Evolutionary conservation across 129 eudicot species (phyloP).

Genomic region (Chrysanthemum makinoi): DNA sequence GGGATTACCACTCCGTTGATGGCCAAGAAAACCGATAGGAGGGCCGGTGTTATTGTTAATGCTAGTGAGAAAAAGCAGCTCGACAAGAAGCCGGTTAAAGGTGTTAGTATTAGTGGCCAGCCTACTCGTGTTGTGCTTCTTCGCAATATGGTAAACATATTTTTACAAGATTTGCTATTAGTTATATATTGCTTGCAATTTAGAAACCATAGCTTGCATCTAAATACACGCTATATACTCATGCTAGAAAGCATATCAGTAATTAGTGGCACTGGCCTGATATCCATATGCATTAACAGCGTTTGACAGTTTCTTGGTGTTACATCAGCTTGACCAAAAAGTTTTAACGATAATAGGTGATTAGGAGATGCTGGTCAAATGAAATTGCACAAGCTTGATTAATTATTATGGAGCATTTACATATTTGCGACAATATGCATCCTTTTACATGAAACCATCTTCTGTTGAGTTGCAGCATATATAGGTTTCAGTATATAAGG

Average conservation of each 20-base stretch:
- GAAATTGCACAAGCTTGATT: too few relatives aligned
- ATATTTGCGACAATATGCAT: neutral
- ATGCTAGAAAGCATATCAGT: too few relatives aligned
- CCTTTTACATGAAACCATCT: neutral
- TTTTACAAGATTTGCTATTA: neutral
- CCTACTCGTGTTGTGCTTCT: constrained; percentile 90
- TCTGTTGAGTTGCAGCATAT: neutral
- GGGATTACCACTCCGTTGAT: constrained; percentile 92
- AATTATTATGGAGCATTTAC: too few relatives aligned
- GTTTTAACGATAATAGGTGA: neutral
- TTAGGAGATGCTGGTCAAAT: neutral
- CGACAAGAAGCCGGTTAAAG: constrained; percentile 64
- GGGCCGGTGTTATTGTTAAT: constrained; percentile 92
- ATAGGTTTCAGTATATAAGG: neutral
- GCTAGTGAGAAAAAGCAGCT: constrained; percentile 59
- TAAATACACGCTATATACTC: neutral
- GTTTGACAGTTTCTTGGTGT: too few relatives aligned
- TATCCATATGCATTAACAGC: too few relatives aligned
- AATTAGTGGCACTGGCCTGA: too few relatives aligned
- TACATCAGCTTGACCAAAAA: too few relatives aligned
- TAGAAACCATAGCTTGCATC: neutral
- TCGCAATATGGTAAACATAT: constrained; percentile 69
- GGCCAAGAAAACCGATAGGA: constrained; percentile 94
- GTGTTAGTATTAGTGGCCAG: constrained; percentile 71
- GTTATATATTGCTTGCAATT: neutral